These are phyloP conservation scores for Geotrichum siamense DNA, from an alignment of 1,139 yeast genomes.

Conservation along the genomic window DNA sequence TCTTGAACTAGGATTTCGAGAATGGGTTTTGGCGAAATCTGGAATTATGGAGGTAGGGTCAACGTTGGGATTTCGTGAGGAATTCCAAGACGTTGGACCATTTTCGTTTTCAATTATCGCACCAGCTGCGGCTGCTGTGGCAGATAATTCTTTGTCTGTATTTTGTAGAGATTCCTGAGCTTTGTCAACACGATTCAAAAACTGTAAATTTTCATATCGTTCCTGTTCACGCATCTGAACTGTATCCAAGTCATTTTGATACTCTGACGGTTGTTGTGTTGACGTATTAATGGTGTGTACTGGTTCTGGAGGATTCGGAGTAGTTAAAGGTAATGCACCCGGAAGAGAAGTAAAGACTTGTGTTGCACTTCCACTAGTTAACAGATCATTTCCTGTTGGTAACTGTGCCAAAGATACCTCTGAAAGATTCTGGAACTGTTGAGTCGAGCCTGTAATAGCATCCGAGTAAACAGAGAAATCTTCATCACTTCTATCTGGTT, in stretches of 20 bases:
- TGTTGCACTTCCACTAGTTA: constrained; percentile 1
- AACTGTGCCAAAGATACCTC: neutral
- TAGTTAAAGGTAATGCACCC: constrained; percentile 1
- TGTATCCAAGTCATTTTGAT: neutral
- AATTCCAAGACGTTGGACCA: constrained; percentile 8
- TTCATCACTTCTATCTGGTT: neutral
- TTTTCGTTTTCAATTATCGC: constrained; percentile 10
- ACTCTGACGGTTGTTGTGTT: too few species aligned
- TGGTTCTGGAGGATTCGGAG: constrained; percentile 8
- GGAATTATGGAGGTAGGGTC: constrained; percentile 4
- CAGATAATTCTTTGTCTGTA: constrained; percentile 8
- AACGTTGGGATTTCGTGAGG: neutral
- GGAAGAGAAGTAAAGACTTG: constrained; percentile 1
- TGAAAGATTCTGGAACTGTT: neutral
- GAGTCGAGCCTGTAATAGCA: neutral
- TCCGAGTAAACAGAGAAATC: neutral
- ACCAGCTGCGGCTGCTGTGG: constrained; percentile 12
- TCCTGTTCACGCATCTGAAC: constrained; percentile 3
- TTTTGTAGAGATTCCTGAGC: constrained; percentile 1
- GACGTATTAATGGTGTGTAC: neutral
- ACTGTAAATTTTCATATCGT: constrained; percentile 1
- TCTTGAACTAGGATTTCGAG: neutral
- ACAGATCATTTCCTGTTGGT: neutral
- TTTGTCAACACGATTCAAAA: constrained; percentile 9
- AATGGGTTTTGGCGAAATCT: neutral